These are phyloP conservation scores for Phytopythium aichiense DNA, from an alignment of 352 stramenopile genomes.

Conservation along the genomic window DNA sequence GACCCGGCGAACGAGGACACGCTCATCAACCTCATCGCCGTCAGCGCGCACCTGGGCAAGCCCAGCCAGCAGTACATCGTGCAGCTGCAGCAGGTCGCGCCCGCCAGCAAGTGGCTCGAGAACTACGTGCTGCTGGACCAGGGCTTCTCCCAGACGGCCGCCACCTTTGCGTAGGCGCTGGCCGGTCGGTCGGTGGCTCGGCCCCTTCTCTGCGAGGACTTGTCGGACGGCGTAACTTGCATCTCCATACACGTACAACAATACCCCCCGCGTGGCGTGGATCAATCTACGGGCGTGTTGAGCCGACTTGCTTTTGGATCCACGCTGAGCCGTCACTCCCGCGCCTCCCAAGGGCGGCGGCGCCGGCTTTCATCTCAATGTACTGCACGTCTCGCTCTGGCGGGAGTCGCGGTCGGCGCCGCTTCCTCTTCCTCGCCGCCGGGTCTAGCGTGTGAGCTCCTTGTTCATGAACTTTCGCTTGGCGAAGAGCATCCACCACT, in stretches of 20 bases:
- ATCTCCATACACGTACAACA: conserved; percentile 1
- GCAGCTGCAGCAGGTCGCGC: conserved; percentile 78
- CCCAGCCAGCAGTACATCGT: conserved; percentile 67
- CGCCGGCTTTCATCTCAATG: too few species aligned
- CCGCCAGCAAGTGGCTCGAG: conserved; percentile 63
- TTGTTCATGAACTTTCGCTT: conserved; percentile 96
- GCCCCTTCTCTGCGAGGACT: too few species aligned
- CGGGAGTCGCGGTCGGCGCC: not conserved
- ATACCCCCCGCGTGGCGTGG: not conserved
- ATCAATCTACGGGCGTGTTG: not conserved
- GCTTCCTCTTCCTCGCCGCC: not conserved
- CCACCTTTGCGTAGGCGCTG: conserved; percentile 49
- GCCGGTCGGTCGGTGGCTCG: not conserved
- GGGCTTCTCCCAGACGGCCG: conserved; percentile 62
- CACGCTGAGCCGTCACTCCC: not conserved
- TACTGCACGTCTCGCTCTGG: too few species aligned
- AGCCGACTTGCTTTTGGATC: not conserved
- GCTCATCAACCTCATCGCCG: conserved; percentile 92
- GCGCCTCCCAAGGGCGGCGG: too few species aligned
- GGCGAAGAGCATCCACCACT: conserved; percentile 93
- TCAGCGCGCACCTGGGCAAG: conserved; percentile 89
- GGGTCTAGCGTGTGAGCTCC: conserved; percentile 62
- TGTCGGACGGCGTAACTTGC: not conserved
- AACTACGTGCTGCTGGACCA: conserved; percentile 66
- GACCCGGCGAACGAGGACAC: conserved; percentile 88